Percentiles rank a stretch among this genome's conserved stretches.
phyloP scores from a whole-genome alignment of 1,284 basidiomycete genomes.

The Ganoderma leucocontextum region DNA sequence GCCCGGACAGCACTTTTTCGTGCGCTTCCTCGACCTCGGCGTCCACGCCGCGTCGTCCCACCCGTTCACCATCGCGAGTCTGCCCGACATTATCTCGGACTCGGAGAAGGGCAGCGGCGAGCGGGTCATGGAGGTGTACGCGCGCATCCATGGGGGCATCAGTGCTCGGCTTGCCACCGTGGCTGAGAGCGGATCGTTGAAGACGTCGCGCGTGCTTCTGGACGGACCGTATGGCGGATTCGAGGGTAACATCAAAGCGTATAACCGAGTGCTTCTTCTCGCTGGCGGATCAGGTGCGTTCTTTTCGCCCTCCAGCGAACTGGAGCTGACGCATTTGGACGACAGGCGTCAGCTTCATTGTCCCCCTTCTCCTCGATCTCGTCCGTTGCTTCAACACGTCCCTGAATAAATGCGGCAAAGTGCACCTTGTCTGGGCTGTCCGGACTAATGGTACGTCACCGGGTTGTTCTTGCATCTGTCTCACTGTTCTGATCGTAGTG shows the following conservation, averaged over 20 bases:
- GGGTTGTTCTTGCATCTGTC: not conserved
- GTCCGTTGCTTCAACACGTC: conserved; percentile 25
- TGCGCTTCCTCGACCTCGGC: conserved; percentile 44
- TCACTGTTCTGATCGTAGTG: not conserved
- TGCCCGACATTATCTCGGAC: conserved; percentile 29
- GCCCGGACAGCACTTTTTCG: conserved; percentile 53
- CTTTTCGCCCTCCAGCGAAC: too few species aligned
- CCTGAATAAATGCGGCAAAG: conserved; percentile 20
- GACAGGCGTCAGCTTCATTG: conserved; percentile 42
- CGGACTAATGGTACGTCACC: conserved; percentile 32
- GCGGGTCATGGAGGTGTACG: conserved; percentile 32
- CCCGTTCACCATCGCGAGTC: conserved; percentile 50
- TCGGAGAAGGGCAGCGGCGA: not conserved
- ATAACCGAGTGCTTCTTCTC: conserved; percentile 46
- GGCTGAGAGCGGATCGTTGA: conserved; percentile 22
- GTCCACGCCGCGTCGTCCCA: conserved; percentile 43
- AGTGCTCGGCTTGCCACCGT: conserved; percentile 38
- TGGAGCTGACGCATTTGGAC: not conserved
- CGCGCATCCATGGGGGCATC: conserved; percentile 43
- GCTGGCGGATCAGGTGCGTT: conserved; percentile 49
- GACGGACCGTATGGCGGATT: conserved; percentile 53
- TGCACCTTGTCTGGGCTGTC: conserved; percentile 41
- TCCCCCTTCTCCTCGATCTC: conserved; percentile 43
- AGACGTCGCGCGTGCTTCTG: conserved; percentile 42
- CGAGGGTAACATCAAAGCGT: conserved; percentile 40